These are phyloP conservation scores for Sarocladiaceae sp. DNA, from an alignment of 2,329 filamentous ascomycete species.

Conservation along the genomic window DNA sequence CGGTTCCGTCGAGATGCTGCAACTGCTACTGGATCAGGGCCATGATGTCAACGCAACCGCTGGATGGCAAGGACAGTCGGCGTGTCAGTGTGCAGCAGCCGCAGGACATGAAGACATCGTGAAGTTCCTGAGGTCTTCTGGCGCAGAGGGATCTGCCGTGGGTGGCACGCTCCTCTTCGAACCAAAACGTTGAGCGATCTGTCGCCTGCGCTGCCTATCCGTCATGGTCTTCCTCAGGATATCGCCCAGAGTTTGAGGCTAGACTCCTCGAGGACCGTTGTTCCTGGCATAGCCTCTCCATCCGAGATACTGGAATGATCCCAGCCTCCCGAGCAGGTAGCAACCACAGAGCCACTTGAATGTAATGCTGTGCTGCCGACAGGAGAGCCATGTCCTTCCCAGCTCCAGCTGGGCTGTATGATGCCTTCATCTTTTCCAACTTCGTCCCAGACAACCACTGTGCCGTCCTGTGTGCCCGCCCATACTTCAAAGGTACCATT, in stretches of 20 bases:
- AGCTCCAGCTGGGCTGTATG: slow-evolving; percentile 39
- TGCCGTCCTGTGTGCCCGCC: slow-evolving; percentile 50
- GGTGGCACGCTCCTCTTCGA: slow-evolving; percentile 2
- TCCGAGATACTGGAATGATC: slow-evolving; percentile 19
- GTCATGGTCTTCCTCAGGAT: too few species aligned
- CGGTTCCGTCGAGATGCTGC: slow-evolving; percentile 18
- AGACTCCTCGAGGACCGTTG: slow-evolving; percentile 15
- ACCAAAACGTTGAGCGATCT: background rate
- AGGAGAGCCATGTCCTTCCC: slow-evolving; percentile 39
- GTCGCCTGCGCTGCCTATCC: background rate
- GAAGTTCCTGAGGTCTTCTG: background rate
- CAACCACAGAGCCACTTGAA: slow-evolving; percentile 47
- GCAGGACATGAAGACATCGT: background rate
- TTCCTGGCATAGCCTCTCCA: background rate
- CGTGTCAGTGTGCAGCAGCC: slow-evolving; percentile 3
- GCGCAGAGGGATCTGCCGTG: background rate
- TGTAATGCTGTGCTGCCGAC: slow-evolving; percentile 47
- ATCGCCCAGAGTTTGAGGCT: slow-evolving; percentile 18
- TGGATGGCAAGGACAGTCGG: slow-evolving; percentile 15
- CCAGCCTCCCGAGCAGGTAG: slow-evolving; percentile 53
- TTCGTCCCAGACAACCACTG: slow-evolving; percentile 52
- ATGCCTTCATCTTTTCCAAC: slow-evolving; percentile 43
- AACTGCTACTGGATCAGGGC: slow-evolving; percentile 26
- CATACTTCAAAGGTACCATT: slow-evolving; percentile 52
- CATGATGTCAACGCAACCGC: slow-evolving; percentile 22